Evolutionary conservation across 2,329 filamentous ascomycete species (phyloP), one percentile per base, ranked within the genome.

Genomic region (Neonectria coccinea): DNA sequence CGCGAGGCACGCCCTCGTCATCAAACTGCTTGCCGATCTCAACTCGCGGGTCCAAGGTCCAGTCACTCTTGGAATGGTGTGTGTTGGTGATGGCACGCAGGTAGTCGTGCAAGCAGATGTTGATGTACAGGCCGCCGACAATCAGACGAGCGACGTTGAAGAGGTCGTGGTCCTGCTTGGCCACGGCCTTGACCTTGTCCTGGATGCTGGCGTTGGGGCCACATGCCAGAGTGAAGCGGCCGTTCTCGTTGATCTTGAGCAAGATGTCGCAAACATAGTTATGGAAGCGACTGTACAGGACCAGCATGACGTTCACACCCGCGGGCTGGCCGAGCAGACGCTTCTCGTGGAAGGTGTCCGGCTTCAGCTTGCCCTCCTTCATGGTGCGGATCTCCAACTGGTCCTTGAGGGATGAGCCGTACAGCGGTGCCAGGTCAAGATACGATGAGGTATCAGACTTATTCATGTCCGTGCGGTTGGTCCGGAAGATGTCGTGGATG

Each of bases 381-480:
- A 87, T 85, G 1, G 88, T 89, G 25, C 90, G 84, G 72, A 92
- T 86, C 66, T 81, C 76, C 52, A 89, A 80, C 71, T 92, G 90
- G 67, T 91, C 88, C 27, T 82, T 79, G 70, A 87, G 83, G 47
- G 87, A 88, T 55, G 86, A 90, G 4, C 92, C 92, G 68, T 94
- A 94, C 3, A 94, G 80, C 0, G 91, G 91, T 0, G 89, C 85
- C 1, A 94, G 81, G 72, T 94, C 91, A 25, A 94, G 84, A 67
- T 94, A 94, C 0, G 91, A 93, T 0, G 90, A 93, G 0, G 89
- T 92, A 66, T 88, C 81, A 1, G 88, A 91, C 59, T 86, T 87
- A 60, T 86, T 87, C 72, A 83, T 85, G 75, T 93, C 88, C 5
- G 80, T 80, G 27, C 88, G 86, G 70, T 86, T 87, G 2, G 77